Conservation (phyloP, 2,329 filamentous ascomycete species). For the Endoconidiophora polonica region DNA sequence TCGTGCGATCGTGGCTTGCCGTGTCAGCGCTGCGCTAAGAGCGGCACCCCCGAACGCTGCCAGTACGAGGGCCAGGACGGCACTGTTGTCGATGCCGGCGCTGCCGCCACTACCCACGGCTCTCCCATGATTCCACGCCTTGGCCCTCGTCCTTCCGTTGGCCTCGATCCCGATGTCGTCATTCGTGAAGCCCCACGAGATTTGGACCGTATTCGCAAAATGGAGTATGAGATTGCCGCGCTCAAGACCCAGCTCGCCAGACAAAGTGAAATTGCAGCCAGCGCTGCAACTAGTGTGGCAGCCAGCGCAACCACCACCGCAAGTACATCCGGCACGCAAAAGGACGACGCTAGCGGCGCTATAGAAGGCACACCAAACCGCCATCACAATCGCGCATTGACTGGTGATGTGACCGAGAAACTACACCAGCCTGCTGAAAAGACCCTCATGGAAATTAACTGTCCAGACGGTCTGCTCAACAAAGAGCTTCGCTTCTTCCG, state of each 20-base stretch:
- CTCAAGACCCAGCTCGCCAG: slow-evolving; percentile 35
- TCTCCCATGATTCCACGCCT: slow-evolving; percentile 28
- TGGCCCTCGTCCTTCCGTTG: slow-evolving; percentile 24
- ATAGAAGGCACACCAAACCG: slow-evolving; percentile 15
- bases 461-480: slow-evolving; percentile 21
- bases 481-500: slow-evolving; percentile 40
- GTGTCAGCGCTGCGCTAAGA: slow-evolving; percentile 45
- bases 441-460: slow-evolving; percentile 25
- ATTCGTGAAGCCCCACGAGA: slow-evolving; percentile 29
- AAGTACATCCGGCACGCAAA: slow-evolving; percentile 22
- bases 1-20: slow-evolving; percentile 45
- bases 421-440: slow-evolving; percentile 17
- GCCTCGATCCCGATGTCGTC: slow-evolving; percentile 18
- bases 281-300: slow-evolving; percentile 16
- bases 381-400: slow-evolving; percentile 14
- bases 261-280: slow-evolving; percentile 21
- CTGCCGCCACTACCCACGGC: slow-evolving; percentile 20
- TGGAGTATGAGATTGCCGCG: slow-evolving; percentile 42
- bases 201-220: slow-evolving; percentile 39
- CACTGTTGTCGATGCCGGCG: slow-evolving; percentile 30
- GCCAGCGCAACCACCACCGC: not conserved
- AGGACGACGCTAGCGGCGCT: slow-evolving; percentile 24
- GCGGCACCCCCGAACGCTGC: slow-evolving; percentile 41
- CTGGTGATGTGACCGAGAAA: not conserved
- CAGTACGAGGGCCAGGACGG: slow-evolving; percentile 41